Evolutionary conservation across 2,329 filamentous ascomycete species (phyloP).

Genomic region (Aspergillus versicolor): DNA sequence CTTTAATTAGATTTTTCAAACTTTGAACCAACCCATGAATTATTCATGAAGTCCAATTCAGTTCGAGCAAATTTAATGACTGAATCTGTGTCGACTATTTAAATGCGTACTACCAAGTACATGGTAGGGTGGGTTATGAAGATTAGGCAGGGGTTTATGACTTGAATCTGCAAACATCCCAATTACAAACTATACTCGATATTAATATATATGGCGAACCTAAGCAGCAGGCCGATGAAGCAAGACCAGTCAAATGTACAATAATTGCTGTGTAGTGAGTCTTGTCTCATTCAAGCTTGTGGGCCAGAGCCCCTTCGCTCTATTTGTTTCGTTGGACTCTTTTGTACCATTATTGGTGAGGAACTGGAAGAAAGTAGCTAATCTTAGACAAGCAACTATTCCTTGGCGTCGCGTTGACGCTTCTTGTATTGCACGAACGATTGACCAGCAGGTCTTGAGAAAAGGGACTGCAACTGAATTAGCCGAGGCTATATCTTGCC

Average conservation of each 20-base stretch:
- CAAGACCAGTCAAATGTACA: slow-evolving; percentile 7
- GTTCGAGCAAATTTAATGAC: neutral
- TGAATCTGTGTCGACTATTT: neutral
- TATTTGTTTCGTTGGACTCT: neutral
- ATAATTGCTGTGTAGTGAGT: slow-evolving; percentile 1
- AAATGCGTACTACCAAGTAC: too few relatives aligned
- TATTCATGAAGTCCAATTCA: neutral
- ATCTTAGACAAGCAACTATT: slow-evolving; percentile 16
- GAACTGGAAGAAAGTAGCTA: neutral
- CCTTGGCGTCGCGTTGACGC: slow-evolving; percentile 28
- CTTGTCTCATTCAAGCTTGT: neutral
- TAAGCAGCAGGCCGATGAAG: neutral
- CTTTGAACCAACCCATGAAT: neutral
- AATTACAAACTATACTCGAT: neutral
- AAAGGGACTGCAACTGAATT: slow-evolving; percentile 52
- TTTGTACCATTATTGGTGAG: neutral
- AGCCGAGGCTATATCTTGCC: neutral
- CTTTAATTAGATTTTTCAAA: neutral
- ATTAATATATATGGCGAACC: slow-evolving; percentile 4
- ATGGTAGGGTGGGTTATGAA: neutral
- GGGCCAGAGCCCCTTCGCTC: neutral
- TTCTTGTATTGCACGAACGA: slow-evolving; percentile 73
- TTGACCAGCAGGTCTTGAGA: slow-evolving; percentile 70
- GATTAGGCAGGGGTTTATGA: neutral
- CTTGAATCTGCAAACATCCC: neutral